Evolutionary conservation across 2,329 filamentous ascomycete species (phyloP).

Genomic region (Pezicula carpinea): DNA sequence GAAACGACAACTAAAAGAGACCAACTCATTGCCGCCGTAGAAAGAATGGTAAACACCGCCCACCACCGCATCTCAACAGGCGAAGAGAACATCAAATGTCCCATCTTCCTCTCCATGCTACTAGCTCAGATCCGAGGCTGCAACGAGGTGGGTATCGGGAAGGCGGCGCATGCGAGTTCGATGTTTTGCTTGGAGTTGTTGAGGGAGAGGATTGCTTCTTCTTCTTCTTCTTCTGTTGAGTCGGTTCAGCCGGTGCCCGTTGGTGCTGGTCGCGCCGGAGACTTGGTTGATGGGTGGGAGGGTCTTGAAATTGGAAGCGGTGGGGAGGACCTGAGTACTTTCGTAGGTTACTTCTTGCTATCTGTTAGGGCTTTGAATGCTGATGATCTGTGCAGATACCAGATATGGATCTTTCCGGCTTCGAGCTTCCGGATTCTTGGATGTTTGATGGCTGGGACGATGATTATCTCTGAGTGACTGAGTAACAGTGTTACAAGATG

Average conservation of each 20-base stretch:
- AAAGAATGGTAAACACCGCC: constrained; percentile 20
- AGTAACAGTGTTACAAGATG: too few species aligned
- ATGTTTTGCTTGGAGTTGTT: constrained; percentile 1
- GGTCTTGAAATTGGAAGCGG: too few species aligned
- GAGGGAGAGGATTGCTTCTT: background rate
- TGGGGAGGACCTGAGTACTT: too few species aligned
- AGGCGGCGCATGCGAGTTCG: constrained; percentile 1
- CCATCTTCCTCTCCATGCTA: constrained; percentile 34
- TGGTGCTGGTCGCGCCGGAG: too few species aligned
- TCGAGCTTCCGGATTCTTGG: background rate
- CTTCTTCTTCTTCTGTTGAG: too few species aligned
- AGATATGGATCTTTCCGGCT: background rate
- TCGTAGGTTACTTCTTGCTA: too few species aligned
- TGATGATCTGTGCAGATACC: too few species aligned
- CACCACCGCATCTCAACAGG: constrained; percentile 30
- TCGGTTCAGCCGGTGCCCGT: too few species aligned
- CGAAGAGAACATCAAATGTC: constrained; percentile 37
- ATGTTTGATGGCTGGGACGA: constrained; percentile 1
- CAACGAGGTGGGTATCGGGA: constrained; percentile 1
- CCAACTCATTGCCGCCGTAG: background rate
- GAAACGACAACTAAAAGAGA: constrained; percentile 35
- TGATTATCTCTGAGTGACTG: too few species aligned
- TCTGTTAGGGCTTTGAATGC: too few species aligned
- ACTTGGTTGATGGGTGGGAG: too few species aligned
- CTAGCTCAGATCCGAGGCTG: constrained; percentile 31